Evolutionary conservation across 2,329 filamentous ascomycete genomes (phyloP), one percentile per base, ranked within the genome.

Genomic region (Kalmusia sp.): DNA sequence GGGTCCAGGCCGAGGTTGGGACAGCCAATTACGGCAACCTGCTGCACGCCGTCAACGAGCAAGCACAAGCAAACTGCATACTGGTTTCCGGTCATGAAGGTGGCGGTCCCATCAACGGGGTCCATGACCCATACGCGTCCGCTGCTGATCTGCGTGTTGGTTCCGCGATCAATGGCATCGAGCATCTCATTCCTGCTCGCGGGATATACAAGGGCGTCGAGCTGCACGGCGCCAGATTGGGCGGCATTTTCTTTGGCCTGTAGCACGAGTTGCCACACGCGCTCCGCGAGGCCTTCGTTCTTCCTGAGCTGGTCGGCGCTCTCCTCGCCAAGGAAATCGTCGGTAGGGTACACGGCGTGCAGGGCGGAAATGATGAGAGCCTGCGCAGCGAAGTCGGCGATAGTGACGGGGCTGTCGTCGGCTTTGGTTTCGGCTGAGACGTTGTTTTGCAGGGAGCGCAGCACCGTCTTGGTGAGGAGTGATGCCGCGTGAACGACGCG

Each of bases 381-480:
- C 68, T 88, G 85, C 2, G 83, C 82, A 34, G 83, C 85, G 64
- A 87, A 87, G 66, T 88, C 85, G 54, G 84, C 85, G 31, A 86
- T 80, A 1, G 86, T 87, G 45, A 88, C 86, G 21, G 85, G 85
- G 0, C 81, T 82, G 43, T 78, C 74, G 67, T 88, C 85, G 51
- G 76, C 76, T 67, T 88, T 87, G 63, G 81, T 78, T 47, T 86
- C 75, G 19, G 77, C 78, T 51, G 76, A 76, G 43, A 71, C 67
- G 48, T 61, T 60, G 59, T 82, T 82, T 57, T 78, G 76, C n/a
- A 80, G 75, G 17, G 74, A 70, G 35, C 76, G 76, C 19, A 82
- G 74, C 61, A 86, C 70, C 53, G 74, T 67, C 64, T 86, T 86
- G 15, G 85, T 87, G 31, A 87, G 76, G 14, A 83, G 71, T 3